These are phyloP conservation scores for Aspergillus sojae DNA, from an alignment of 2,329 filamentous ascomycete species.

Conservation along the genomic window DNA sequence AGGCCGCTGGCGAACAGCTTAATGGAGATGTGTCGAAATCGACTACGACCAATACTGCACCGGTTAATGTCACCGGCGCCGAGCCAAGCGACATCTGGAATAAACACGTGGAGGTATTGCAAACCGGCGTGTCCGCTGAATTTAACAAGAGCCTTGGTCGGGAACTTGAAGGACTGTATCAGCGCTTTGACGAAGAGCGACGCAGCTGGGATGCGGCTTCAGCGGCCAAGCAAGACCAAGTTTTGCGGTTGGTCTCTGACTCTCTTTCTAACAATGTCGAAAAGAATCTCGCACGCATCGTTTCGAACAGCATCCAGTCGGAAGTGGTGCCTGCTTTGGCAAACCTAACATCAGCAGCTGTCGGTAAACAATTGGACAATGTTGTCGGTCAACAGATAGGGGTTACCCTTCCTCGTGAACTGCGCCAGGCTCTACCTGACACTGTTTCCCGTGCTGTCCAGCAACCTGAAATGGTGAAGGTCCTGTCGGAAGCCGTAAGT, in stretches of 20 bases:
- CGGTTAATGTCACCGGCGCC: conserved; percentile 20
- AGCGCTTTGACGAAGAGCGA: conserved; percentile 69
- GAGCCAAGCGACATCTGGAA: conserved; percentile 61
- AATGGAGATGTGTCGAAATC: conserved; percentile 16
- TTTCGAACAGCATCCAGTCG: conserved; percentile 73
- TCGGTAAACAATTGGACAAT: conserved; percentile 71
- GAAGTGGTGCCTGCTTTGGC: conserved; percentile 75
- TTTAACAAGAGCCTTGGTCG: conserved; percentile 51
- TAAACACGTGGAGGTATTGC: conserved; percentile 62
- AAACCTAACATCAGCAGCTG: conserved; percentile 65
- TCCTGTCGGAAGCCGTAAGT: conserved; percentile 72
- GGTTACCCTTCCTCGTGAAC: conserved; percentile 70
- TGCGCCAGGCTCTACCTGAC: conserved; percentile 70
- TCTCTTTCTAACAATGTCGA: conserved; percentile 73
- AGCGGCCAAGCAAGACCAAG: conserved; percentile 68
- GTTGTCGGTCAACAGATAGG: conserved; percentile 68
- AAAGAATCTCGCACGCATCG: conserved; percentile 74
- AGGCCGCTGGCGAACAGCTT: conserved; percentile 11
- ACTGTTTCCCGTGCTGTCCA: conserved; percentile 70
- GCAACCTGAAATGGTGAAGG: conserved; percentile 71
- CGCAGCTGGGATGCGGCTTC: conserved; percentile 64
- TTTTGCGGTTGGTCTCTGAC: conserved; percentile 68
- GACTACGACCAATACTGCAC: not conserved
- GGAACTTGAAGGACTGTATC: conserved; percentile 60
- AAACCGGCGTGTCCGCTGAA: conserved; percentile 50